Conservation (phyloP, 306 rosid genomes). For the Cicer yamashitae region DNA sequence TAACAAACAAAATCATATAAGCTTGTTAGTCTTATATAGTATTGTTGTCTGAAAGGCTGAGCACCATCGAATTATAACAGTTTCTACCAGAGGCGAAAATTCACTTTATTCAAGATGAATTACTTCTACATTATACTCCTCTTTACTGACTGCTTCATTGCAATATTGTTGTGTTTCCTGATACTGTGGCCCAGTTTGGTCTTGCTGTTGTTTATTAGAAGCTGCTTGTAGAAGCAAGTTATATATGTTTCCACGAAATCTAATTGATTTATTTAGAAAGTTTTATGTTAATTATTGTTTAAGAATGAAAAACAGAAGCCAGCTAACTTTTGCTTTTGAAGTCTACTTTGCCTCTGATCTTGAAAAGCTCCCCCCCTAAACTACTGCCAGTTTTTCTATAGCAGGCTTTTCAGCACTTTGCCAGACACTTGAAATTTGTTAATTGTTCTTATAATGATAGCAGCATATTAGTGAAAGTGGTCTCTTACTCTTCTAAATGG, state of each 20-base stretch:
- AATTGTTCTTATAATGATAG: background rate
- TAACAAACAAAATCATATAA: background rate
- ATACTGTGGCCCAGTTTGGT: slow-evolving; percentile 9
- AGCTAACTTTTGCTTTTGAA: slow-evolving; percentile 13
- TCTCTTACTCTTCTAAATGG: slow-evolving; percentile 23
- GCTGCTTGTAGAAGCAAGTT: slow-evolving; percentile 24
- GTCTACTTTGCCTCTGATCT: background rate
- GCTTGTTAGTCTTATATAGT: slow-evolving; percentile 3
- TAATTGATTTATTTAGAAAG: background rate
- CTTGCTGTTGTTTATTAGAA: slow-evolving; percentile 3
- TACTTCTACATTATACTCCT: background rate
- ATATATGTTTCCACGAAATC: slow-evolving; percentile 9
- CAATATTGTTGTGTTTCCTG: background rate
- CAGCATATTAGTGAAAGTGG: background rate
- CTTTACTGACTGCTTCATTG: background rate
- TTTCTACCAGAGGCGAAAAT: slow-evolving; percentile 1
- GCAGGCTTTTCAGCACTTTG: slow-evolving; percentile 5
- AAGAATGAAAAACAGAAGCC: background rate
- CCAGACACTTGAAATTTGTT: slow-evolving; percentile 8
- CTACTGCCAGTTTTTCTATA: background rate
- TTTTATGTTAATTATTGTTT: background rate
- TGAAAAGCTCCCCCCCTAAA: background rate
- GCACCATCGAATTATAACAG: background rate
- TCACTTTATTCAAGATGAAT: slow-evolving; percentile 3
- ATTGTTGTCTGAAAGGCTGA: slow-evolving; percentile 6